Evolutionary conservation across 768 basidiomycete genomes (phyloP), one percentile per base, ranked within the genome.

Genomic region (Termitomyces sp.): DNA sequence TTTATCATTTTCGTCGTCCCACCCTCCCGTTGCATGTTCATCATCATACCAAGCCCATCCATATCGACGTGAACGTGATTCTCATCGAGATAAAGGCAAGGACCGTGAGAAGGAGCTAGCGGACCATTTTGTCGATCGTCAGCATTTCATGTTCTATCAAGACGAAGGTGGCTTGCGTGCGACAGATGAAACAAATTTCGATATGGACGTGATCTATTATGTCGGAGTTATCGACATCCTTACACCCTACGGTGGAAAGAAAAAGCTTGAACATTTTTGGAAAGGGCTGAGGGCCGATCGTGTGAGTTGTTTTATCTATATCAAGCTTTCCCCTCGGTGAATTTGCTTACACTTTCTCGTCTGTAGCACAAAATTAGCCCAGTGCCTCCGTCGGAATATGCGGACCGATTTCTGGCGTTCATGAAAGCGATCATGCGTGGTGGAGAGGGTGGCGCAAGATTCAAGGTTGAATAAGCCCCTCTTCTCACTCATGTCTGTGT

Each of bases 141-240:
- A 86, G 38, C 84, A 92, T 60, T 94, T 96, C 71, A 73, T 98
- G 32, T 99, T 99, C 74, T 98, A 97, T 70, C 93, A 96, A 68
- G 96, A 99, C 70, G 97, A 98, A 67, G 95, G 95, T 12, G 97
- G 97, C 0, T 70, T 96, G 48, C 83, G 90, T 37, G 93, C 95
- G 40, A 97, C 96, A 17, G 87, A 96, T 72, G 96, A 98, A 68
- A 74, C 73, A 9, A 96, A 98, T 72, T 79, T 83, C 20, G 73
- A 80, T 2, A 73, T 88, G 74, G 88, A 89, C 65, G 85, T 85
- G 51, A 89, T 97, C 59, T 97, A 96, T 73, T 98, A 98, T 73
- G 79, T 98, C 9, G 96, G 97, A 29, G 84, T 99, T 57, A 99
- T 99, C 69, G 97, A 99, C 74, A 98, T 98, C 65, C 76, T 96